Base-by-base conservation (phyloP, 495 filamentous ascomycete genomes). In the Xylaria bambusicola region DNA sequence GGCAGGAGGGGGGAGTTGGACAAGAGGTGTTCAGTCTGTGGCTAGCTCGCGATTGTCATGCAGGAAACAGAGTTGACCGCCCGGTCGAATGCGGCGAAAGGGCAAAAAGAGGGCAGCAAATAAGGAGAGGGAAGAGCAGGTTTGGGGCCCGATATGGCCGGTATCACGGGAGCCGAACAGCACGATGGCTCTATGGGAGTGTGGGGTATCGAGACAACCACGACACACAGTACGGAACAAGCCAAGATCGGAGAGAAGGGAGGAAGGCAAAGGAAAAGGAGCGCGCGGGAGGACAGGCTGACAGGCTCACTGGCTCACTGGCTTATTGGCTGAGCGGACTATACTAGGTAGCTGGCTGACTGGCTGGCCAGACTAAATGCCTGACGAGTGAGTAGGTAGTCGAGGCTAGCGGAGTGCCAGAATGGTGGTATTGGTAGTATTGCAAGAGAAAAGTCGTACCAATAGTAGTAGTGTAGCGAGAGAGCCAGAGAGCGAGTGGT, bases 101-200 rank as follows among this genome's bases (percentile, higher is more conserved):
- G 63, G 62, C n/a, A 64, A 70, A 70, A 66, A 59, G 68, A 70
- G 61, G 61, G 63, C 65, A 71, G 68, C 68, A 71, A 71, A 71
- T 71, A 58, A 66, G 68, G 68, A 58, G 49, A 51, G 48, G 54
- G 56, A 64, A 64, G 56, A 53, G 63, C 41, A 29, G 56, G 63
- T 59, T 70, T 68, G 66, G 61, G 56, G 62, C 54, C 68, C 68
- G 68, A 71, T 59, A 58, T 40, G 61, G 60, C 66, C 66, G 66
- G 50, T 68, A 66, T 68, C 61, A 60, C 65, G 63, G 61, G 65
- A 55, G 61, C 56, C 42, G 58, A 35, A 40, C 42, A 56, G 52
- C 12, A 42, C 38, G 36, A 38, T 38, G 59, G 52, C 57, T 62
- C 56, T 58, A 38, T 62, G 52, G 63, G 66, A 59, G 62, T 62